Base-by-base conservation (phyloP, 2,329 filamentous ascomycete species). In the Cryphonectria naterciae region DNA sequence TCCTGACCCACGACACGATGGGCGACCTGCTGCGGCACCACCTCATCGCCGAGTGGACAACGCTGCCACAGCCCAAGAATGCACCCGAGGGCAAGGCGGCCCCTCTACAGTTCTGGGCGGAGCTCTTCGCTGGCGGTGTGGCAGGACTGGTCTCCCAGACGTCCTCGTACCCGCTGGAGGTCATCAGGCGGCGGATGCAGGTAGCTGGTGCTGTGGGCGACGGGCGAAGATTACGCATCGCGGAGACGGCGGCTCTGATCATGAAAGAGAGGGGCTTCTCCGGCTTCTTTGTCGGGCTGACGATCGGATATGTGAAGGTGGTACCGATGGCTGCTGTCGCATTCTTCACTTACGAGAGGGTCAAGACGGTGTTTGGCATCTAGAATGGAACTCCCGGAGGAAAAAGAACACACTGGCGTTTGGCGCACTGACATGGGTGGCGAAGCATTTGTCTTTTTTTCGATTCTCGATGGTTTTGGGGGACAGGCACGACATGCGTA, bases 131-230 rank as follows among this genome's bases (percentile, higher is more conserved):
- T 0, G 96, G 96, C 64, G 96, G 95, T 0, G 80, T 96, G 13
- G 95, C 96, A 0, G 96, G 96, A 2, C 84, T 97, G 72, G 89
- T 98, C 1, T 95, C 94, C 10, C 96, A 99, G 81, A 97, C 95
- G 0, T 89, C 91, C 0, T 97, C 95, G 22, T 99, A 99, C 80
- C 96, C 96, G 6, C 85, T 99, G 2, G 96, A 99, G 80, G 93
- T 99, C 22, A 92, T 98, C 71, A 86, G 96, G 72, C 87, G 96
- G 74, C 87, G 96, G 64, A 98, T 99, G 95, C 96, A 99, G 80
- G 96, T 99, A 19, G 93, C 94, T 64, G 96, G 95, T 15, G 95
- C 95, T 0, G 94, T 98, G 0, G 96, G 96, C 1, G 95, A 98
- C 79, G 95, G 95, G 0, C 93, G 89, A 76, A 85, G 93, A 62